These are phyloP conservation scores for Cutaneotrichosporon mucoides DNA, from an alignment of 1,284 basidiomycete genomes.

Conservation along the genomic window DNA sequence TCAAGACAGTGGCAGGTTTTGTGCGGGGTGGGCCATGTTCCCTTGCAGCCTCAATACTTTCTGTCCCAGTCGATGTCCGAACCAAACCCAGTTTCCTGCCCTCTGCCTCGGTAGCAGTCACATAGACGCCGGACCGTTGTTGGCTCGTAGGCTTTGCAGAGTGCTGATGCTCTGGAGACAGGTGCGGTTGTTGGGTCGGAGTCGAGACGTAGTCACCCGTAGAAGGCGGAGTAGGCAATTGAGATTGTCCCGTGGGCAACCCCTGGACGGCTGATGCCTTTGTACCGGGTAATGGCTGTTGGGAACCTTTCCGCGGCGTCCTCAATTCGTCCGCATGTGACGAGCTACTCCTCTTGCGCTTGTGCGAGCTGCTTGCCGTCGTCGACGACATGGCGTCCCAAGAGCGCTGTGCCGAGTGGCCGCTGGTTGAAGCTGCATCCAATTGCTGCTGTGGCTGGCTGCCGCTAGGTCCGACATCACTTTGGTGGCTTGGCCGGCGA, in stretches of 20 bases:
- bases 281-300: neutral
- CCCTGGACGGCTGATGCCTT: neutral
- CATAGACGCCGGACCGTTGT: conserved; percentile 25
- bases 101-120: conserved; percentile 33
- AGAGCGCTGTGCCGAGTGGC: conserved; percentile 1
- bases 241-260: neutral
- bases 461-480: neutral
- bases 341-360: conserved; percentile 18
- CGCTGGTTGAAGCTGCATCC: neutral
- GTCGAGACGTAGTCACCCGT: conserved; percentile 9
- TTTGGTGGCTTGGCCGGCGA: conserved; percentile 3
- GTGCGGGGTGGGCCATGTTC: conserved; percentile 24
- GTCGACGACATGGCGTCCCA: conserved; percentile 8
- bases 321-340: conserved; percentile 6
- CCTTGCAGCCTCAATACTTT: conserved; percentile 18
- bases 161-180: neutral
- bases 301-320: conserved; percentile 4
- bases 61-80: conserved; percentile 28
- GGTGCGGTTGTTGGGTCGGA: neutral
- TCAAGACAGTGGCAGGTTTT: conserved; percentile 28
- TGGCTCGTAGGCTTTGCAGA: too few relatives aligned
- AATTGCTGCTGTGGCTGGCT: neutral
- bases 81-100: conserved; percentile 39
- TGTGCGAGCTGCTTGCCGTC: conserved; percentile 7
- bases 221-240: conserved; percentile 12